Evolutionary conservation across 164 flowering plant genomes (phyloP), one percentile per base, ranked within the genome.

Genomic region (Saururus chinensis): DNA sequence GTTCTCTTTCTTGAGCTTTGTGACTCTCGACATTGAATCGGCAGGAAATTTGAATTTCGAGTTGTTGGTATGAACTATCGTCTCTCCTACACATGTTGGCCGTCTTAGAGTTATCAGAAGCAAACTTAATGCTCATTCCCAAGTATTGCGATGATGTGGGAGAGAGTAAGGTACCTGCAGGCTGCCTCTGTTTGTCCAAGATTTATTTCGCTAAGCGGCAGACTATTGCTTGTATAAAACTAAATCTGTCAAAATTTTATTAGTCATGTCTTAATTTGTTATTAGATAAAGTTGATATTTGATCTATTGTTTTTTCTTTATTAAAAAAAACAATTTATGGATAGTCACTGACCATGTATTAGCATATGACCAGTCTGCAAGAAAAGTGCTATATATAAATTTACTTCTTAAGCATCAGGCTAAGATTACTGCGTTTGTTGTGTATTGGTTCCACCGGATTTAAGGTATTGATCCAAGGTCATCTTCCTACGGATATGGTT

Each of bases 351-450:
- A n/a, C n/a, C n/a, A 2, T 40, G 30, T 26, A 19, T 53, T 30
- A 40, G 40, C 1, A 52, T 49, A 41, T 41, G 49, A 30, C 10
- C 83, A 92, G 98, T 84, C 69, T 76, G 79, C 72, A 84, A 76
- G 80, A 81, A 81, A 66, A 80, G 80, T 62, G 86, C 85, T n/a
- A n/a, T n/a, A n/a, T 61, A 82, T 93, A 66, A 95, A 89, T 64
- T 77, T 93, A 62, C 71, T 93, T 84, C 80, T 93, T 21, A 83
- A 79, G 96, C 96, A 65, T 74, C 98, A 4, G 98, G 96, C n/a
- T 81, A 80, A 73, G 82, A 84, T 37, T 84, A 84, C 60, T 87
- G 96, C 59, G 61, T 72, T 41, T 73, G 69, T 25, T 69, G 76
- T 60, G 64, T 88, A 40, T 71, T 85, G 45, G 62, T 59, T 66